A percentile compares a stretch with the other conserved stretches of the same genome.
Evolutionary conservation across 495 filamentous ascomycete species (phyloP).

Genomic region (Friedmanniomyces endolithicus): DNA sequence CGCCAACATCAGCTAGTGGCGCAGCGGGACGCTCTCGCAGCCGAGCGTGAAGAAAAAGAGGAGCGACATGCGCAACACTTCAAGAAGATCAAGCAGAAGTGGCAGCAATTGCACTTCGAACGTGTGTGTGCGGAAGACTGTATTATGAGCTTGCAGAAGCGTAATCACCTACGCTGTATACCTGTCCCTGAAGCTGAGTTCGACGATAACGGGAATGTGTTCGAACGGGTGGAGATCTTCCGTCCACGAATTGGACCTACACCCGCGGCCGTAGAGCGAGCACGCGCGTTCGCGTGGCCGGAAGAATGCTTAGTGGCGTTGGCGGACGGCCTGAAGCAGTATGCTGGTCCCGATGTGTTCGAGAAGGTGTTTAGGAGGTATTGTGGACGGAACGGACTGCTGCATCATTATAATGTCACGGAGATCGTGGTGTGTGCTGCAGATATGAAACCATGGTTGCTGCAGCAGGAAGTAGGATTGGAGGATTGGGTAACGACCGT

Average conservation of each 20-base stretch:
- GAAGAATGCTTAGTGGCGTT: slow-evolving; percentile 16
- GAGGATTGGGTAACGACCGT: slow-evolving; percentile 25
- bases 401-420: slow-evolving; percentile 22
- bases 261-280: slow-evolving; percentile 2
- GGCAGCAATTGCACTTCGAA: slow-evolving; percentile 11
- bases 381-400: slow-evolving; percentile 12
- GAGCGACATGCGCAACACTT: not conserved
- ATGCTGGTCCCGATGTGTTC: slow-evolving; percentile 21
- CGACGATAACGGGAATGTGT: slow-evolving; percentile 15
- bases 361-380: slow-evolving; percentile 21
- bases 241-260: slow-evolving; percentile 13
- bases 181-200: not conserved
- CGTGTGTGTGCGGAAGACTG: slow-evolving; percentile 13
- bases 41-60: slow-evolving; percentile 3
- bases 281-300: slow-evolving; percentile 12
- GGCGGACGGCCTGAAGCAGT: slow-evolving; percentile 19
- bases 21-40: not conserved
- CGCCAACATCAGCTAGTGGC: not conserved
- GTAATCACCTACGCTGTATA: not conserved
- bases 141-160: not conserved
- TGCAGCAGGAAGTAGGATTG: slow-evolving; percentile 10
- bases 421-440: slow-evolving; percentile 26
- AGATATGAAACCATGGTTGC: slow-evolving; percentile 10
- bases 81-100: not conserved
- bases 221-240: slow-evolving; percentile 25